Percentiles rank a stretch among this genome's conserved stretches.
Conservation (phyloP, 805 yeast species). For the Hyphopichia homilentoma region DNA sequence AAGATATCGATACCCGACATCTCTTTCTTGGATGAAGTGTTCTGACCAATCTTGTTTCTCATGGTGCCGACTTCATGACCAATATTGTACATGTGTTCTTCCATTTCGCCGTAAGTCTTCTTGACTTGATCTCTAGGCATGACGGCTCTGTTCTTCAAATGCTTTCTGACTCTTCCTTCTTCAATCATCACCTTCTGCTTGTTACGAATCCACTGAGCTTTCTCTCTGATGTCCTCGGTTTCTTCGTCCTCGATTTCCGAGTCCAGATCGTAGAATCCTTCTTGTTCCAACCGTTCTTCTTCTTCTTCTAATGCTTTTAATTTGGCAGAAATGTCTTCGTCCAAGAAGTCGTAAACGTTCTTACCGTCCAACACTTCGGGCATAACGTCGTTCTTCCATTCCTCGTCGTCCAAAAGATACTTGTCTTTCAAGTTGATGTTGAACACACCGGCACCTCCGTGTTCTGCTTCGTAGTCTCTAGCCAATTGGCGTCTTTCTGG, state of each 20-base stretch:
- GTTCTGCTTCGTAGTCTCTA: constrained; percentile 85
- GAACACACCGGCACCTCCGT: constrained; percentile 99
- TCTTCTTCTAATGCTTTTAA: constrained; percentile 94
- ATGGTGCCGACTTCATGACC: constrained; percentile 83
- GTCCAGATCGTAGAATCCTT: constrained; percentile 95
- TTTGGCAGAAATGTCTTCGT: constrained; percentile 91
- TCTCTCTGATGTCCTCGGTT: constrained; percentile 65
- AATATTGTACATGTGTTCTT: constrained; percentile 80
- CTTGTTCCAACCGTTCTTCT: constrained; percentile 88
- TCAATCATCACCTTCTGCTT: constrained; percentile 92
- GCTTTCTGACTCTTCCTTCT: constrained; percentile 82
- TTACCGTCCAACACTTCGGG: constrained; percentile 96
- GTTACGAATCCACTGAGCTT: constrained; percentile 94
- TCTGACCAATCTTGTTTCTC: constrained; percentile 41
- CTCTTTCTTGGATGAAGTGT: constrained; percentile 31
- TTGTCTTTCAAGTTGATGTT: constrained; percentile 91
- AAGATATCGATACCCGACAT: constrained; percentile 78
- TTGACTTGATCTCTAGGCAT: constrained; percentile 88
- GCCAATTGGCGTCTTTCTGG: constrained; percentile 80
- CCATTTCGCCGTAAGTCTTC: constrained; percentile 75
- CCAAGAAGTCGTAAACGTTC: constrained; percentile 96
- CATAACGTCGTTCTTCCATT: constrained; percentile 96
- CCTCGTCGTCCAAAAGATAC: constrained; percentile 89
- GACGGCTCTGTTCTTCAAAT: constrained; percentile 78
- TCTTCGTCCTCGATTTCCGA: constrained; percentile 53